phyloP scores from a whole-genome alignment of 2,329 filamentous ascomycete genomes.

The Chaetomium strumarium region DNA sequence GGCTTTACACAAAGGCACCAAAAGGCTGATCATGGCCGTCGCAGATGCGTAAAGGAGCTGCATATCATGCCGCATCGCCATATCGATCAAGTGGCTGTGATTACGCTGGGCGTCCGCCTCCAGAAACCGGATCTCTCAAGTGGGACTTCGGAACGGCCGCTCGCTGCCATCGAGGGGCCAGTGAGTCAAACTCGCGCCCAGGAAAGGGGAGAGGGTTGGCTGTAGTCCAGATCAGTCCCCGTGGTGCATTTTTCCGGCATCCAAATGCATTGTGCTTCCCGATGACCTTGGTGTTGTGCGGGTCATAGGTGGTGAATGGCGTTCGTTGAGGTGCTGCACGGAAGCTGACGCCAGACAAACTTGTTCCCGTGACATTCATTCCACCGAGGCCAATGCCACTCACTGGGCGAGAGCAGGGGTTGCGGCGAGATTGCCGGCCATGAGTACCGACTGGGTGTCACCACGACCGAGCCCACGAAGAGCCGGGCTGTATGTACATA shows the following conservation, averaged over 20 bases:
- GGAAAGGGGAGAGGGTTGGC: too few species aligned
- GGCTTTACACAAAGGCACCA: not conserved
- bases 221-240: constrained; percentile 5
- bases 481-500: not conserved
- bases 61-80: constrained; percentile 23
- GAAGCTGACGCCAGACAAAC: constrained; percentile 13
- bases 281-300: constrained; percentile 8
- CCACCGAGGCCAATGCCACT: not conserved
- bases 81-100: constrained; percentile 15
- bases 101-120: constrained; percentile 1
- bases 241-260: constrained; percentile 18
- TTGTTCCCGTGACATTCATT: constrained; percentile 18
- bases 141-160: not conserved
- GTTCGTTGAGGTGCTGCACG: constrained; percentile 11
- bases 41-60: constrained; percentile 24
- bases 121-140: constrained; percentile 4
- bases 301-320: constrained; percentile 2
- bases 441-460: constrained; percentile 2
- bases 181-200: constrained; percentile 16
- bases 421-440: not conserved
- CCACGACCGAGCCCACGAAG: not conserved
- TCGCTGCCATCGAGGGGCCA: not conserved
- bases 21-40: constrained; percentile 14
- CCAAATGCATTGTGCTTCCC: constrained; percentile 20
- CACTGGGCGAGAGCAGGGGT: not conserved